A percentile compares a stretch with the other conserved stretches of the same genome.
These are phyloP conservation scores for Pythium pyrilobum DNA, from an alignment of 352 stramenopile genomes.

Conservation along the genomic window DNA sequence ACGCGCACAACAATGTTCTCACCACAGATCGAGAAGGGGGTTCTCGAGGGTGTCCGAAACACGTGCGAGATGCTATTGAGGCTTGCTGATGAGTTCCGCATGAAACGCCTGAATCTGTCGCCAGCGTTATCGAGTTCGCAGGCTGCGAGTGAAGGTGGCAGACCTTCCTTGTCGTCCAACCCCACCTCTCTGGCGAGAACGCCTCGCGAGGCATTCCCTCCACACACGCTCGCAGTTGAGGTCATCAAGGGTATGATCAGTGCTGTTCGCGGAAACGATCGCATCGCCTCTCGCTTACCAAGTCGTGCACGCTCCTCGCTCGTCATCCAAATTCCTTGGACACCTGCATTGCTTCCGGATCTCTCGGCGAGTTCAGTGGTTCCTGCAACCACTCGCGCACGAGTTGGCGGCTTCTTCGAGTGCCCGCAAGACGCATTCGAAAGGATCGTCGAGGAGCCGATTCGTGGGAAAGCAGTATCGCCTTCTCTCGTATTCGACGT, in stretches of 20 bases:
- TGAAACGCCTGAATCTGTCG: neutral
- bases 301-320: conserved; percentile 20
- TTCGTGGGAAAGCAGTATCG: conserved; percentile 33
- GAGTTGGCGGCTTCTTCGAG: conserved; percentile 42
- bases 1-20: conserved; percentile 24
- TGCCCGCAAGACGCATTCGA: conserved; percentile 33
- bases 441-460: conserved; percentile 37
- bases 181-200: neutral
- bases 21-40: conserved; percentile 22
- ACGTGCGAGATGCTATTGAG: conserved; percentile 22
- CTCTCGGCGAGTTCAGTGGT: neutral
- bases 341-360: neutral
- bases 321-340: conserved; percentile 46
- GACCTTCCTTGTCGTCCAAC: neutral
- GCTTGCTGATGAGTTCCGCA: conserved; percentile 13
- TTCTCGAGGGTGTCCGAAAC: conserved; percentile 24
- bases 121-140: neutral
- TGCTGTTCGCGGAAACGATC: conserved; percentile 25
- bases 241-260: conserved; percentile 44
- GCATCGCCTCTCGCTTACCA: conserved; percentile 16
- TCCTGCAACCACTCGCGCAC: conserved; percentile 13
- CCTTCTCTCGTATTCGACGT: conserved; percentile 50
- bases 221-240: conserved; percentile 46
- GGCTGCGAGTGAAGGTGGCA: neutral
- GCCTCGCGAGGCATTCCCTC: conserved; percentile 11